phyloP scores from a whole-genome alignment of 23 red algal genomes.

The Gracilariopsis chorda region DNA sequence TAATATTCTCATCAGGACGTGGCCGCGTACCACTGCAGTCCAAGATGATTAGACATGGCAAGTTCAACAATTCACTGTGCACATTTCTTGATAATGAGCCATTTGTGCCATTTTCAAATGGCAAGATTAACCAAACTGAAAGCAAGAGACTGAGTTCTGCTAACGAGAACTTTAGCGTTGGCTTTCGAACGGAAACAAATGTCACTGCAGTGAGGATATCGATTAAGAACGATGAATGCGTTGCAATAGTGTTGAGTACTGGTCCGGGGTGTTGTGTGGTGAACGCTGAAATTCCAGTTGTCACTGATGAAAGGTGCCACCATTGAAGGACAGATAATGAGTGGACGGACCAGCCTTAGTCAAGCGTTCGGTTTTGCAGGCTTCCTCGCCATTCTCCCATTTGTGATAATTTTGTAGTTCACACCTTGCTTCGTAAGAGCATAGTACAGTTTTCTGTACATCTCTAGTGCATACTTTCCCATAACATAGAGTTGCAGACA shows the following conservation, averaged over 20 bases:
- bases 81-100: neutral
- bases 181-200: neutral
- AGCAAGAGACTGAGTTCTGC: neutral
- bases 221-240: neutral
- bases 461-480: too few species aligned
- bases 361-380: too few species aligned
- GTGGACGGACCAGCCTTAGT: too few species aligned
- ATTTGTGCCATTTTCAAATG: neutral
- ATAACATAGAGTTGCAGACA: too few species aligned
- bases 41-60: neutral
- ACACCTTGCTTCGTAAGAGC: too few species aligned
- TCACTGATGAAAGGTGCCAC: too few species aligned
- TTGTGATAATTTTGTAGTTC: too few species aligned
- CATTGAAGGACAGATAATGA: too few species aligned
- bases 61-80: neutral
- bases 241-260: neutral
- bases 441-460: too few species aligned
- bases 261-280: neutral
- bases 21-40: neutral
- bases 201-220: neutral
- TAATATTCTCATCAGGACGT: neutral
- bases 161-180: neutral
- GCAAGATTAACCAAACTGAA: neutral
- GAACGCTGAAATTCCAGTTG: neutral
- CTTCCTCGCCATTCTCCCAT: too few species aligned